Evolutionary conservation across 768 basidiomycete genomes (phyloP), one percentile per base, ranked within the genome.

Genomic region (Coprinopsis strossmayeri): DNA sequence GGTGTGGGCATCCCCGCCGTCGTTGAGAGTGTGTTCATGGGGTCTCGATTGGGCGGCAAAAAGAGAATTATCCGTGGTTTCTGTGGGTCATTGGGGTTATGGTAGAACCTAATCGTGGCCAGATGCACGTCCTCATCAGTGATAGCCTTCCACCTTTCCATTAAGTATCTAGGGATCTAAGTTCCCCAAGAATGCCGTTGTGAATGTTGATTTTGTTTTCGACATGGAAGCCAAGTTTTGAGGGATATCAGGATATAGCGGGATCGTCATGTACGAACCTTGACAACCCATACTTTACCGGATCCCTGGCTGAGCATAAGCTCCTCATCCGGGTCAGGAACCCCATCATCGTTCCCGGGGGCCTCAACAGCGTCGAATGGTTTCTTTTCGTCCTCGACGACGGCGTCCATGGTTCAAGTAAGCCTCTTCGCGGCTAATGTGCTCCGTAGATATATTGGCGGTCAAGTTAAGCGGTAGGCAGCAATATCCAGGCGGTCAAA

Each of bases 31-130:
- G 15, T 32, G 34, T 50, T 42, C 26, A 59, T 61, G 3, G 74
- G 65, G 57, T 81, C 75, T 11, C 69, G 70, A 57, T 79, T 74
- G 0, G 81, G 78, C 2, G 84, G 82, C 0, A 84, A 71, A 54
- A 83, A 80, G 40, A 87, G 76, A 44, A 86, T 65, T 48, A 87
- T 87, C 43, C 81, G 77, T 0, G 78, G 74, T 39, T 74, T 76
- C 43, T 70, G 70, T 42, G 74, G 62, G 15, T 70, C 64, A 35
- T 70, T 64, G 42, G 71, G 30, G 7, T 60, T 56, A 9, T 55
- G 71, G 66, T 91, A 95, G 11, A 96, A 82, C 0, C 92, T 81
- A 46, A 97, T 77, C 5, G 84, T 87, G 5, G 91, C 94, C 1
- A 96, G 77, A 53, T 91, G 84, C 2, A 87, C 67, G 53, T 85